A percentile compares a stretch with the other conserved stretches of the same genome.
phyloP scores from a whole-genome alignment of 2,329 filamentous ascomycete species.

The Penicillium sclerotigenum region DNA sequence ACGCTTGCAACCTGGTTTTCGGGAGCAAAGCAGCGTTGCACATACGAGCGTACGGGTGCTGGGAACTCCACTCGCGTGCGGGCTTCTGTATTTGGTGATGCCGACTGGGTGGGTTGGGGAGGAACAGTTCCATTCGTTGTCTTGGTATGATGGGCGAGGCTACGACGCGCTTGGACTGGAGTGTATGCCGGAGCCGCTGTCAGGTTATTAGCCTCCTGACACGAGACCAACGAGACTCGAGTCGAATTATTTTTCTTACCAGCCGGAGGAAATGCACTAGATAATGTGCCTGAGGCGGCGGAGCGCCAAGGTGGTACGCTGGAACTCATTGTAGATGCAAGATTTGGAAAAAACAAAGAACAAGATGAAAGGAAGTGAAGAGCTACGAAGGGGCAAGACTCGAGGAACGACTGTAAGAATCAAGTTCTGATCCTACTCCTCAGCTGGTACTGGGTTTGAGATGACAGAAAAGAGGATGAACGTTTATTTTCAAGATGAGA shows the following conservation, averaged over 20 bases:
- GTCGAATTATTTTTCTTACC: slow-evolving; percentile 28
- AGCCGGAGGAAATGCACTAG: slow-evolving; percentile 30
- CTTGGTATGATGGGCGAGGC: slow-evolving; percentile 48
- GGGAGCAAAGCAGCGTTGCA: slow-evolving; percentile 80
- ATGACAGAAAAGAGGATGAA: neutral
- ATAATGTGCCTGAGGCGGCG: slow-evolving; percentile 29
- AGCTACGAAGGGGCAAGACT: slow-evolving; percentile 16
- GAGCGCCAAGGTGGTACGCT: slow-evolving; percentile 41
- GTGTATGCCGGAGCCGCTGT: slow-evolving; percentile 56
- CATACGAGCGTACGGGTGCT: slow-evolving; percentile 77
- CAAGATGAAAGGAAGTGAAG: slow-evolving; percentile 9
- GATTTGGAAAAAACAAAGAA: slow-evolving; percentile 14
- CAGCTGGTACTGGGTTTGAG: neutral
- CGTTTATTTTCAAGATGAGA: slow-evolving; percentile 1
- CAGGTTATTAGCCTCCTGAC: slow-evolving; percentile 15
- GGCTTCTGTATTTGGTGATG: slow-evolving; percentile 36
- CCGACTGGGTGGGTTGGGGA: slow-evolving; percentile 27
- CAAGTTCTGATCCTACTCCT: slow-evolving; percentile 4
- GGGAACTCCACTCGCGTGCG: slow-evolving; percentile 70
- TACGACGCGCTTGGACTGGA: slow-evolving; percentile 61
- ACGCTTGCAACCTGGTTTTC: slow-evolving; percentile 65
- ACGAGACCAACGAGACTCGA: neutral
- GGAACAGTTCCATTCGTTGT: slow-evolving; percentile 20
- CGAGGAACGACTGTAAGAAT: neutral
- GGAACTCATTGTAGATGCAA: slow-evolving; percentile 37